Percentiles rank a stretch among this genome's conserved stretches.
Conservation (phyloP, 805 yeast genomes). For the Lipomyces starkeyi region DNA sequence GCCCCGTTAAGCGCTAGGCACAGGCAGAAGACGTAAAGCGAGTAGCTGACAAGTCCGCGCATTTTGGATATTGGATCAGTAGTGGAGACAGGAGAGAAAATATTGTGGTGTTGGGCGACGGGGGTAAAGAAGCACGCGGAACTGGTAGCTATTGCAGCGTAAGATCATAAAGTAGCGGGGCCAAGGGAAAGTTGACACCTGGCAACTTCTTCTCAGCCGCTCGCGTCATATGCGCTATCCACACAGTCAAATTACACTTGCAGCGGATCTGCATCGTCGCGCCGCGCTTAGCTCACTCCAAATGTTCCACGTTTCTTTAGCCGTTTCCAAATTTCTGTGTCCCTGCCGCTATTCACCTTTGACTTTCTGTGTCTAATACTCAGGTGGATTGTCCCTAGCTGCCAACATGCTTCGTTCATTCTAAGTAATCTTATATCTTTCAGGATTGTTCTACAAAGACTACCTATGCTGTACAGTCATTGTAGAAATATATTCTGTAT, state of each 20-base stretch:
- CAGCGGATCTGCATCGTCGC: background rate
- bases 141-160: background rate
- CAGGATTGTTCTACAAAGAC: background rate
- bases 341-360: too few species aligned
- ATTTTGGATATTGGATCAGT: constrained; percentile 11
- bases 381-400: too few species aligned
- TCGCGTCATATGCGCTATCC: background rate
- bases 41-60: constrained; percentile 27
- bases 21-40: constrained; percentile 27
- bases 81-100: constrained; percentile 3
- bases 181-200: background rate
- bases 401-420: too few species aligned
- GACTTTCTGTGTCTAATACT: too few species aligned
- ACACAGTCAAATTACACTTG: background rate
- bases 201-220: background rate
- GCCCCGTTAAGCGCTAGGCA: constrained; percentile 20
- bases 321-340: too few species aligned
- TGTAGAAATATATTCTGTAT: too few species aligned
- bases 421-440: background rate
- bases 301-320: background rate
- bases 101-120: background rate
- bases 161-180: background rate
- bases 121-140: constrained; percentile 6
- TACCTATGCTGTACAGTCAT: background rate
- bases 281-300: background rate